A percentile compares a stretch with the other conserved stretches of the same genome.
phyloP scores from a whole-genome alignment of 208 protist genomes.

The Naegleria lovaniensis region DNA sequence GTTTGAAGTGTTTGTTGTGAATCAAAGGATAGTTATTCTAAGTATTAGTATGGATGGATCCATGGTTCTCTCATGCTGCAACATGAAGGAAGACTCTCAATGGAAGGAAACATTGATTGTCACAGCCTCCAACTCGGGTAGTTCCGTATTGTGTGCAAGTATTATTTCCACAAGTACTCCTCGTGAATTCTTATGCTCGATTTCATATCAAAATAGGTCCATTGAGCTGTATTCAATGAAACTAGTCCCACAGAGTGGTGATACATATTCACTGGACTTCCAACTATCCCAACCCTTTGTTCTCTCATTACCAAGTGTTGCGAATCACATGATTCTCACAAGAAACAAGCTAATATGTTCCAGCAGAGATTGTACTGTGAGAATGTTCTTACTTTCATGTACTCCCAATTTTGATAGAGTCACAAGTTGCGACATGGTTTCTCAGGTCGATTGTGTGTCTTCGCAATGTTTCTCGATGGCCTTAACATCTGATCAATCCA shows the following conservation, averaged over 20 bases:
- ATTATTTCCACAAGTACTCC: too few relatives aligned
- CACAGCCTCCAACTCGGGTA: not conserved
- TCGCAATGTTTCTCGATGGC: not conserved
- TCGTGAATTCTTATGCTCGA: not conserved
- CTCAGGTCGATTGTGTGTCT: not conserved
- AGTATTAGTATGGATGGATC: not conserved
- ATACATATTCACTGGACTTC: not conserved
- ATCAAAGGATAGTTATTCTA: not conserved
- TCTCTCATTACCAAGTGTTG: not conserved
- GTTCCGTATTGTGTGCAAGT: too few relatives aligned
- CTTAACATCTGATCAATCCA: not conserved
- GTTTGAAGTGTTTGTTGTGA: not conserved
- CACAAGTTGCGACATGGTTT: not conserved
- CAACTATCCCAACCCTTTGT: not conserved
- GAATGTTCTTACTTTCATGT: not conserved
- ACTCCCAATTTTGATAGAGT: not conserved
- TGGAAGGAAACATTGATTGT: not conserved
- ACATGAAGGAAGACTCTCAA: not conserved
- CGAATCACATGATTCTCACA: not conserved
- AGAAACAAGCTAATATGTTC: not conserved
- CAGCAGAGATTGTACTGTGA: not conserved
- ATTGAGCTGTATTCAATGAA: not conserved
- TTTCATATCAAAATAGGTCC: not conserved
- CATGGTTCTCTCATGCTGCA: not conserved
- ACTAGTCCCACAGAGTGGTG: not conserved